Evolutionary conservation across 2,329 filamentous ascomycete species (phyloP), one percentile per base, ranked within the genome.

Genomic region (Paramyrothecium roridum): DNA sequence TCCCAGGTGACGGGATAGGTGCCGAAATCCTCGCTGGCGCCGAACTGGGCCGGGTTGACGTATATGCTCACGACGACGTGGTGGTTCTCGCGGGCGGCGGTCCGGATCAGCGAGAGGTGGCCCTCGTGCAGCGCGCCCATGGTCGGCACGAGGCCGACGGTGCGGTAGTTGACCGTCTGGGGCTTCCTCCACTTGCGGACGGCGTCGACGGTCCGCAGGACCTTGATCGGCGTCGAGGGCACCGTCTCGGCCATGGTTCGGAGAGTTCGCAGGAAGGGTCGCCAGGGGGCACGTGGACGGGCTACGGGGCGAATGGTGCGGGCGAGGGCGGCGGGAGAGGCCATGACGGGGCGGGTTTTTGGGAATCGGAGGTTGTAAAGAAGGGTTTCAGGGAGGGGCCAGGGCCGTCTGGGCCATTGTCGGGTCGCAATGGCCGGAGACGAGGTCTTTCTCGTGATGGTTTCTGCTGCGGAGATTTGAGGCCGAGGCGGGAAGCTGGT

Each of bases 111-210:
- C 3, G 90, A 89, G 52, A 96, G 75, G 74, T 99, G 95, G 45
- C 95, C 95, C 54, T 86, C 83, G 73, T 99, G 95, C n/a, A 99
- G 82, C 51, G 95, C 95, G 59, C 95, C 95, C 95, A 99, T 98
- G 33, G 95, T 99, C 2, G 95, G 95, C 37, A 99, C 92, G 26
- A 99, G 85, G 56, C 89, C 91, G 56, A 99, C 86, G 48, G 86
- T 87, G 55, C 88, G 84, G 63, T 88, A 83, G 65, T 86, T 80
- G 57, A 85, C 74, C 37, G 85, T 75, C 57, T 92, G 84, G 45
- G 85, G 81, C 21, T 77, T 80, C 37, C 91, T 86, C 78, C 88
- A 89, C 63, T 80, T 73, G 43, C 91, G 89, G 52, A 96, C 77
- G 12, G 84, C 78, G 16, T 86, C 76, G 56, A 95, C 86, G 70